phyloP scores from a whole-genome alignment of 2,329 filamentous ascomycete genomes.

The Malbranchea zuffiana region DNA sequence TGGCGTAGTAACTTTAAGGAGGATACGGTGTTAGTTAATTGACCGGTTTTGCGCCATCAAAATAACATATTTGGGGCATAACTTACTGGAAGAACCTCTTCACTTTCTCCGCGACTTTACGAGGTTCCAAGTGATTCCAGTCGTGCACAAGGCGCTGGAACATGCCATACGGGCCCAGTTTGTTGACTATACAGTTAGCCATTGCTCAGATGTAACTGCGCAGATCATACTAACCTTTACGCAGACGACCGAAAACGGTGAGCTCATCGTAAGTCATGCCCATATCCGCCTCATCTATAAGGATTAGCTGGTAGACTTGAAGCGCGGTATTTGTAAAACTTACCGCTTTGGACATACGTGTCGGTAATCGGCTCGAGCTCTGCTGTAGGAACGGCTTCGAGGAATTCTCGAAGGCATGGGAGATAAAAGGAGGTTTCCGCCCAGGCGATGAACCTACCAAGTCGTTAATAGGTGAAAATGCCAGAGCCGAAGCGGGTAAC shows the following conservation, averaged over 20 bases:
- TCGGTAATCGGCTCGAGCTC: slow-evolving; percentile 55
- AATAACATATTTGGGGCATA: background rate
- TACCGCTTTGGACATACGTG: slow-evolving; percentile 41
- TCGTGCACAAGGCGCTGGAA: slow-evolving; percentile 42
- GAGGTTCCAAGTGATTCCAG: slow-evolving; percentile 29
- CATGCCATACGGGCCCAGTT: slow-evolving; percentile 44
- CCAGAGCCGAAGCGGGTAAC: background rate
- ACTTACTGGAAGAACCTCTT: slow-evolving; percentile 18
- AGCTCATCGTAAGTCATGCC: slow-evolving; percentile 45
- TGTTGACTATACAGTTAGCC: no score
- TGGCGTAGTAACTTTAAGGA: slow-evolving; percentile 28
- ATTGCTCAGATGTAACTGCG: no score
- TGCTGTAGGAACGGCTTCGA: slow-evolving; percentile 50
- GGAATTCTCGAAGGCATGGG: slow-evolving; percentile 43
- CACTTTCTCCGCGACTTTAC: slow-evolving; percentile 34
- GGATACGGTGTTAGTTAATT: slow-evolving; percentile 1
- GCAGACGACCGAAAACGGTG: slow-evolving; percentile 38
- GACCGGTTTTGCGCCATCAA: background rate
- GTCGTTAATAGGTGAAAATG: background rate
- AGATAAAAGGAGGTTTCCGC: slow-evolving; percentile 49
- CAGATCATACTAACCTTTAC: slow-evolving; percentile 41
- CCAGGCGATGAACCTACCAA: slow-evolving; percentile 51
- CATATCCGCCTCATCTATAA: slow-evolving; percentile 45
- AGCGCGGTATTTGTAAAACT: slow-evolving; percentile 3
- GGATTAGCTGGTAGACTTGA: no score